A percentile compares a stretch with the other conserved stretches of the same genome.
phyloP scores from a whole-genome alignment of 2,329 filamentous ascomycete genomes.

The Diaporthe caulivora region DNA sequence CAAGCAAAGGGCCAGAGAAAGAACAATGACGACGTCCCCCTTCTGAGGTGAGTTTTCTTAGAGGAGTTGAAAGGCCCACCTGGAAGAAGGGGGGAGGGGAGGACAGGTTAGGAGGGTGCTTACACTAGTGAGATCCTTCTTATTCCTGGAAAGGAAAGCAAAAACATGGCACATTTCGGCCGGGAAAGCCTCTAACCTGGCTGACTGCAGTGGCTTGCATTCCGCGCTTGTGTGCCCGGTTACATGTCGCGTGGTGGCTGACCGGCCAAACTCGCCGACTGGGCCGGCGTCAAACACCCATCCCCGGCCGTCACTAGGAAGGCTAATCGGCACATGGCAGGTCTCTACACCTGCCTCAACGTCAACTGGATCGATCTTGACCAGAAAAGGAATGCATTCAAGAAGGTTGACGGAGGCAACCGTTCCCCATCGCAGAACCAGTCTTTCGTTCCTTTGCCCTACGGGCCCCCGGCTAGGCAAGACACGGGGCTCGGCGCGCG shows the following conservation, averaged over 20 bases:
- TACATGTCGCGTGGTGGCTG: conserved; percentile 1
- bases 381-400: not conserved
- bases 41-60: not conserved
- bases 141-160: not conserved
- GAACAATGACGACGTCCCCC: not conserved
- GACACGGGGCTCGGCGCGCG: conserved; percentile 9
- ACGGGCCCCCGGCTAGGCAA: conserved; percentile 6
- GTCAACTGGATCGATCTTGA: not conserved
- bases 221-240: not conserved
- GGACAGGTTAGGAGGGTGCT: not conserved
- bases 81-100: too few species aligned
- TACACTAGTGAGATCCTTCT: conserved; percentile 2
- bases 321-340: not conserved
- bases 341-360: not conserved
- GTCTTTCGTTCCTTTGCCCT: not conserved
- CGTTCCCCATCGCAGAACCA: not conserved
- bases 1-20: not conserved
- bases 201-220: conserved; percentile 7
- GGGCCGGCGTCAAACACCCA: not conserved
- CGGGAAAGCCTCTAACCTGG: not conserved
- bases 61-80: not conserved
- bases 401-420: not conserved
- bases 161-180: not conserved
- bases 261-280: not conserved
- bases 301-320: not conserved